These are phyloP conservation scores for Peronospora farinosa DNA, from an alignment of 352 stramenopile species.

Conservation along the genomic window DNA sequence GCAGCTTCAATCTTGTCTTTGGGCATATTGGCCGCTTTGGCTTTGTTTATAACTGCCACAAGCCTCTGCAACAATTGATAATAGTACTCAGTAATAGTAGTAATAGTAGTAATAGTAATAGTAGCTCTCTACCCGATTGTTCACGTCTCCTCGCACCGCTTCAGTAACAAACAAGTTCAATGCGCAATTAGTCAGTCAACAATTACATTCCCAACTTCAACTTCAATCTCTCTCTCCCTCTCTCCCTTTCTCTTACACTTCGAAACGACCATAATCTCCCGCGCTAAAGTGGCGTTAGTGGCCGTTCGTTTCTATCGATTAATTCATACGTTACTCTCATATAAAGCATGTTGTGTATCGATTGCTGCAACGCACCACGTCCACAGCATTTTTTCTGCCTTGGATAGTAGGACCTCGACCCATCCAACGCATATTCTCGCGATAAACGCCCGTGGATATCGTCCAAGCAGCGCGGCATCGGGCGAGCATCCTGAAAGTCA, in stretches of 20 bases:
- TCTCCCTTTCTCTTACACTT: conserved; percentile 35
- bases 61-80: conserved; percentile 26
- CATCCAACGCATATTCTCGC: conserved; percentile 59
- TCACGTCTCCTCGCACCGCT: conserved; percentile 50
- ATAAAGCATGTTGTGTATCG: background rate
- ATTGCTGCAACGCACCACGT: conserved; percentile 61
- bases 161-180: background rate
- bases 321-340: background rate
- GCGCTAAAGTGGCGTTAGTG: conserved; percentile 69
- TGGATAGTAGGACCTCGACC: conserved; percentile 76
- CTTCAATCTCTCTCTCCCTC: background rate
- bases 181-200: too few relatives aligned
- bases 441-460: conserved; percentile 20
- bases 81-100: background rate
- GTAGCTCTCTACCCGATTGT: conserved; percentile 49
- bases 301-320: conserved; percentile 60
- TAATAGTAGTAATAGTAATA: background rate
- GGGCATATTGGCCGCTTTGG: conserved; percentile 77
- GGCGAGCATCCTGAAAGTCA: conserved; percentile 17
- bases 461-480: conserved; percentile 8
- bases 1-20: conserved; percentile 80
- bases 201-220: too few relatives aligned
- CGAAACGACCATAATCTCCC: conserved; percentile 68
- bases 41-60: conserved; percentile 55
- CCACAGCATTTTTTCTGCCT: conserved; percentile 72